Conservation (phyloP, 371 early-diverging fungal species). For the Zychaea mexicana region DNA sequence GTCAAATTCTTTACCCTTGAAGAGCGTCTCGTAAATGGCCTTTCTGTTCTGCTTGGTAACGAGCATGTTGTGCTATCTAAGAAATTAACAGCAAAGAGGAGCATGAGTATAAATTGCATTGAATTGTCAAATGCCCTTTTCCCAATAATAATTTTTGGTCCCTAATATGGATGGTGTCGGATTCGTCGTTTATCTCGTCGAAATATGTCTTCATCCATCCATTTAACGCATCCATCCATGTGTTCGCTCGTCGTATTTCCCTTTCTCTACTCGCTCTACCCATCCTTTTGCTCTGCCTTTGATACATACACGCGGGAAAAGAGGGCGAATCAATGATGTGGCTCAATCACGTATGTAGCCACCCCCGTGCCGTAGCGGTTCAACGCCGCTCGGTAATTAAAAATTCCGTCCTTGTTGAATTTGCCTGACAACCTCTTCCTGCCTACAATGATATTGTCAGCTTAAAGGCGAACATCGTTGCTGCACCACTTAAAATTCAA, state of each 20-base stretch:
- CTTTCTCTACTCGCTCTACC: constrained; percentile 4
- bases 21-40: constrained; percentile 91
- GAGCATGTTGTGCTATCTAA: constrained; percentile 68
- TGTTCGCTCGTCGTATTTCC: constrained; percentile 2
- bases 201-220: constrained; percentile 1
- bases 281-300: neutral
- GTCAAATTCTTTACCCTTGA: constrained; percentile 63
- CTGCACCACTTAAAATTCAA: no score
- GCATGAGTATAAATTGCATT: neutral
- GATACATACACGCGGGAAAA: constrained; percentile 17
- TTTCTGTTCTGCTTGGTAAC: constrained; percentile 96
- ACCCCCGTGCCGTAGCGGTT: neutral
- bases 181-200: constrained; percentile 2
- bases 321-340: constrained; percentile 10
- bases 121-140: neutral
- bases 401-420: neutral
- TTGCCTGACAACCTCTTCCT: no score
- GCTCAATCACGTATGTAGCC: neutral
- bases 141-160: neutral
- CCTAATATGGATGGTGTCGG: no score
- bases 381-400: neutral
- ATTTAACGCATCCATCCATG: constrained; percentile 12
- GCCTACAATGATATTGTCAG: no score
- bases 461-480: no score
- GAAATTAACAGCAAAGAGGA: neutral